Base-by-base conservation (phyloP, 2,329 filamentous ascomycete genomes). In the Fusarium clavum region DNA sequence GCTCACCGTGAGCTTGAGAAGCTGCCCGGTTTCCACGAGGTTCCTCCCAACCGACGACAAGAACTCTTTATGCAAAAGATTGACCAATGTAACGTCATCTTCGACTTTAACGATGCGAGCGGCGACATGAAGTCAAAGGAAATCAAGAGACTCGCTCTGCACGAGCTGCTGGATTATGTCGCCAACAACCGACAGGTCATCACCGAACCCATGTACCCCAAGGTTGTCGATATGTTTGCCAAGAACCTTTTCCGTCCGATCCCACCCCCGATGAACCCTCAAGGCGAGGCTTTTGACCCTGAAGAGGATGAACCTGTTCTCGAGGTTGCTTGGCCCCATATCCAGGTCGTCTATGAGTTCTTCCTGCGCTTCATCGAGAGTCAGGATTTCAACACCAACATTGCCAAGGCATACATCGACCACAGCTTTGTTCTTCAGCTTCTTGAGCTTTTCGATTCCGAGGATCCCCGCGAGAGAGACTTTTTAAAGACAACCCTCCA, bases 51-150 rank as follows among this genome's bases (percentile, higher is more conserved):
- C 79, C 90, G 95, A 69, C 90, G 96, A 67, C 94, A 98, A 82
- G 95, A 98, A 75, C 88, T 99, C 20, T 99, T 99, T 83, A 98
- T 99, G 94, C 94, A 98, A 79, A 99, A 99, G 86, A 96, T 99
- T 75, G 96, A 98, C 77, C 96, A 99, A 81, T 99, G 96, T 85
- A 99, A 99, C 79, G 97, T 99, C 84, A 99, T 99, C 77, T 99
- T 99, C 79, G 96, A 99, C 83, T 99, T 99, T 84, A 99, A 98
- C 79, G 96, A 99, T 81, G 94, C 95, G 51, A 97, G 93, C 72
- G 94, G 92, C 73, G 96, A 99, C 79, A 98, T 99, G 94, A 99
- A 99, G 82, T 97, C 95, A 49, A 99, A 99, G 84, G 96, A 99
- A 83, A 98, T 99, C 86, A 99, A 99, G 86, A 90, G 96, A 77